Evolutionary conservation across 2,329 filamentous ascomycete genomes (phyloP), one percentile per base, ranked within the genome.

Genomic region (Seiridium unicorne): DNA sequence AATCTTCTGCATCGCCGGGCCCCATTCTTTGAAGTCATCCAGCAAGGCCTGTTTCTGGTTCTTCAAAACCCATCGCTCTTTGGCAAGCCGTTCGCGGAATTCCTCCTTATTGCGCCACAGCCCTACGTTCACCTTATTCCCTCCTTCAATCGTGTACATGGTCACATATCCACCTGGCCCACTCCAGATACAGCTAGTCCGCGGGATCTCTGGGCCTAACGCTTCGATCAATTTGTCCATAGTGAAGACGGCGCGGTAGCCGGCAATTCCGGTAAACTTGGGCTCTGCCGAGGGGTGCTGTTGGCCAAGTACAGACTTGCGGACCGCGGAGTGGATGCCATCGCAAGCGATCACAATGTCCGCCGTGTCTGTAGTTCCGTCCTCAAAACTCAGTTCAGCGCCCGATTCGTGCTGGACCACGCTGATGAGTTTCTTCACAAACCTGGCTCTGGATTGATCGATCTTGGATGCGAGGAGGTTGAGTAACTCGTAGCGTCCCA

Each of bases 301-400:
- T 13, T 10, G 6, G 26, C 54, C 54, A 44, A 57, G 40, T 6
- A 57, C 34, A 5, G 11, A 44, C 44, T 11, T 46, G 31, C 75
- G 72, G 32, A 81, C 74, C 2, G 74, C 71, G 26, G 80, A 83
- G 64, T 81, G 79, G 48, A 85, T 79, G 42, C 83, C 83, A 66
- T 85, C 82, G 1, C 81, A 78, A 1, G 80, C 82, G 11, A 85
- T 73, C 31, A 84, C 66, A 44, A 84, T 68, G 63, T 84, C 80
- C 0, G 79, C 80, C 0, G 69, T 66, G 0, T 72, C 72, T 2
- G 67, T 72, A 0, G 74, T 77, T 7, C 79, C 80, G 64, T 85
- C 82, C 18, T 74, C 70, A 64, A 85, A 85, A 8, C 7, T n/a
- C 6, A 57, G 13, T n/a, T 3, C 47, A 11, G 31, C 54, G 4